phyloP scores from a whole-genome alignment of 169 alveolate genomes.

The Cryptosporidium meleagridis region DNA sequence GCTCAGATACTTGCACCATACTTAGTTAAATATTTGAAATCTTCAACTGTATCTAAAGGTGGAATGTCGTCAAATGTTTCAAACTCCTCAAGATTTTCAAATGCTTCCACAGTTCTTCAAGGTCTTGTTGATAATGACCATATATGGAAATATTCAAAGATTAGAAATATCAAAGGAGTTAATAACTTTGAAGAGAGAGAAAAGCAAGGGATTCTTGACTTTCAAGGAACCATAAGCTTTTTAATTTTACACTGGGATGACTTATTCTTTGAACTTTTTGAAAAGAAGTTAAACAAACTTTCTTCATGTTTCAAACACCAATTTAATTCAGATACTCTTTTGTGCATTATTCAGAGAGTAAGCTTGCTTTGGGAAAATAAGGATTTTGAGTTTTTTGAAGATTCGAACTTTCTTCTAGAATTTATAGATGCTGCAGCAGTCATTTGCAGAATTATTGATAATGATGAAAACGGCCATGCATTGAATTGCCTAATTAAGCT shows the following conservation, averaged over 20 bases:
- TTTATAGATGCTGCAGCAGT: conserved; percentile 54
- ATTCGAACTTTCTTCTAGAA: conserved; percentile 30
- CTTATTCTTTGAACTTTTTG: conserved; percentile 30
- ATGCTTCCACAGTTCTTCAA: conserved; percentile 47
- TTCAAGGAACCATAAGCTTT: conserved; percentile 57
- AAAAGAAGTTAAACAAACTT: conserved; percentile 12
- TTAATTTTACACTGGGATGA: conserved; percentile 69
- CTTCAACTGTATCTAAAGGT: conserved; percentile 17
- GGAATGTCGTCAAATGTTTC: conserved; percentile 45
- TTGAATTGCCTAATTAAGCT: conserved; percentile 13
- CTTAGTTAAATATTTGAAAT: conserved; percentile 35
- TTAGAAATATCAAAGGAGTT: background rate
- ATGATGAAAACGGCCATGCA: background rate
- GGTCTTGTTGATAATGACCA: conserved; percentile 53
- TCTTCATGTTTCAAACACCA: background rate
- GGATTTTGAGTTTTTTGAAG: conserved; percentile 58
- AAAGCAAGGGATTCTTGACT: conserved; percentile 41
- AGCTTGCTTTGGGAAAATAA: conserved; percentile 68
- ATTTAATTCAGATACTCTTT: conserved; percentile 37
- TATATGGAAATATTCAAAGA: conserved; percentile 55
- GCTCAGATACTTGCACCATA: conserved; percentile 65
- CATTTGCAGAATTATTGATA: conserved; percentile 42
- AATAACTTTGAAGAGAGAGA: background rate
- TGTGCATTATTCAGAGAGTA: conserved; percentile 51
- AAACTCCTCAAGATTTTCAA: conserved; percentile 47